Evolutionary conservation across 169 alveolate species (phyloP).

Genomic region (Eimeria maxima): DNA sequence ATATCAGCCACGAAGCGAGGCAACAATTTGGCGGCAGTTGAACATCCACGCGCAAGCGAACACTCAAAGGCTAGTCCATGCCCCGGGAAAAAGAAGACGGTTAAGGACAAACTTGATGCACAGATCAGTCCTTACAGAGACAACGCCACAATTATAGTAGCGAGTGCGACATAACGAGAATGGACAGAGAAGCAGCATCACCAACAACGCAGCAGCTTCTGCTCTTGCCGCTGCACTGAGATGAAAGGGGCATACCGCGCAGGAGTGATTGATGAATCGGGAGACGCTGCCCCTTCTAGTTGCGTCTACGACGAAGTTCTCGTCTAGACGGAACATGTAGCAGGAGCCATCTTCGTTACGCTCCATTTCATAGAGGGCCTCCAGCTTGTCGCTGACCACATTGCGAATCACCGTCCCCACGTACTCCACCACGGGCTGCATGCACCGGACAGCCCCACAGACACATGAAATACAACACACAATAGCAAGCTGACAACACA

Average conservation of each 20-base stretch:
- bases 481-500: too few species aligned
- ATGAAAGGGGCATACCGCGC: slow-evolving; percentile 90
- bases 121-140: not conserved
- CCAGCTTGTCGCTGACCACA: slow-evolving; percentile 95
- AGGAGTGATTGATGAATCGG: slow-evolving; percentile 98
- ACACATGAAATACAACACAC: not conserved
- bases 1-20: not conserved
- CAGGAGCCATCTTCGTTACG: slow-evolving; percentile 94
- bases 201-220: not conserved
- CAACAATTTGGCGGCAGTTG: too few species aligned
- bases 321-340: slow-evolving; percentile 95
- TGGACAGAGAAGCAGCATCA: not conserved
- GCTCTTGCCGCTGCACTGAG: not conserved
- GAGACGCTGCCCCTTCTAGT: slow-evolving; percentile 97
- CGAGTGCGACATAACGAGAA: too few species aligned
- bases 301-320: slow-evolving; percentile 97
- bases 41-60: not conserved
- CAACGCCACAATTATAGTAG: not conserved
- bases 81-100: not conserved
- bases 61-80: not conserved
- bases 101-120: not conserved
- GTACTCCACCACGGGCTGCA: slow-evolving; percentile 94
- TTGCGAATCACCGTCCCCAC: slow-evolving; percentile 95
- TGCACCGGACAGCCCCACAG: not conserved
- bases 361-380: slow-evolving; percentile 90